These are phyloP conservation scores for Globisporangium echinulatum DNA, from an alignment of 352 stramenopile species.

Conservation along the genomic window DNA sequence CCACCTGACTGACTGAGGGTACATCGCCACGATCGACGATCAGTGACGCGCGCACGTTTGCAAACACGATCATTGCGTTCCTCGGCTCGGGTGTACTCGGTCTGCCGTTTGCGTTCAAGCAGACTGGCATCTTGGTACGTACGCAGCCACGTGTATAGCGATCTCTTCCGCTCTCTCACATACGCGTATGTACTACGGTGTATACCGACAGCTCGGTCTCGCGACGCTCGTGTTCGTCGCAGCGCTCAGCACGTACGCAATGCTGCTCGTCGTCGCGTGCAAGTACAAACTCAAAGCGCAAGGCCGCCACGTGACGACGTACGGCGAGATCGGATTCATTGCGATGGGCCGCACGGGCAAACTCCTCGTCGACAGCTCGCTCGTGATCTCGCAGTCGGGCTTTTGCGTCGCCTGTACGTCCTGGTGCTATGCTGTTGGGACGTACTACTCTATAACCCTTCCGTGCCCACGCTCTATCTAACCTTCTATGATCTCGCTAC, in stretches of 20 bases:
- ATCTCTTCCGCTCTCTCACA: neutral
- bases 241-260: slow-evolving; percentile 56
- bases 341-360: slow-evolving; percentile 65
- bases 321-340: slow-evolving; percentile 83
- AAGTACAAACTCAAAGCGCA: slow-evolving; percentile 68
- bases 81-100: slow-evolving; percentile 88
- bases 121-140: slow-evolving; percentile 78
- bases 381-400: slow-evolving; percentile 83
- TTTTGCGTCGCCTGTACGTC: slow-evolving; percentile 85
- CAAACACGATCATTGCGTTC: slow-evolving; percentile 89
- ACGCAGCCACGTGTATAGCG: neutral
- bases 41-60: slow-evolving; percentile 56
- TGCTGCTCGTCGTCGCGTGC: slow-evolving; percentile 74
- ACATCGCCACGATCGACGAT: neutral
- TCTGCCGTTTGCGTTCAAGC: slow-evolving; percentile 86
- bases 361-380: slow-evolving; percentile 72
- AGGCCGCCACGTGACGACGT: slow-evolving; percentile 48
- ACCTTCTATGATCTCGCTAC: neutral
- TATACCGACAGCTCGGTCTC: slow-evolving; percentile 33
- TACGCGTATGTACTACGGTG: neutral
- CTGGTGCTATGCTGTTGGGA: too few species aligned
- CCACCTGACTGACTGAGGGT: neutral
- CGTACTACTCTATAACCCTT: too few species aligned
- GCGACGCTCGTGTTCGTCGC: slow-evolving; percentile 46
- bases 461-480: neutral